Conservation (phyloP, 192 early-diverging fungal species). For the Chytriomyces confervae region DNA sequence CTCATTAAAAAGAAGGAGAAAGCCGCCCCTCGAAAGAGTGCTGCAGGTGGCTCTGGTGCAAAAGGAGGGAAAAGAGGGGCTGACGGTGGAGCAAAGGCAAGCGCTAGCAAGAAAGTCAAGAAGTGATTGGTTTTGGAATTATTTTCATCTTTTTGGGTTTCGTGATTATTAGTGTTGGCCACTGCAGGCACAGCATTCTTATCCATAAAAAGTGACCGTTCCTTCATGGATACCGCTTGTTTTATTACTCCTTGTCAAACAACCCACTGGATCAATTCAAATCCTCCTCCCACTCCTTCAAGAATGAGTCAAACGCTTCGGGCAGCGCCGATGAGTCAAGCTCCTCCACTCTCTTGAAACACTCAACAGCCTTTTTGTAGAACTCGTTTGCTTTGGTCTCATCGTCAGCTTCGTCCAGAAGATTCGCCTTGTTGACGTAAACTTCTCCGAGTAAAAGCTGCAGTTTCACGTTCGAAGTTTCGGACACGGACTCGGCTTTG, state of each 20-base stretch:
- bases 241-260: no score
- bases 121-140: slow-evolving; percentile 6
- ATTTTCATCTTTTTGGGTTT: slow-evolving; percentile 2
- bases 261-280: slow-evolving; percentile 10
- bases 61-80: slow-evolving; percentile 12
- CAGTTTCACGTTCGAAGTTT: slow-evolving; percentile 1
- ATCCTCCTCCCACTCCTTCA: slow-evolving; percentile 42
- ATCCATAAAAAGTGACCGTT: no score
- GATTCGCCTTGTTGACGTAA: slow-evolving; percentile 42
- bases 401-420: slow-evolving; percentile 41
- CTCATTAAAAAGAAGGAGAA: slow-evolving; percentile 41
- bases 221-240: no score
- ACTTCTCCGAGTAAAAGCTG: slow-evolving; percentile 42
- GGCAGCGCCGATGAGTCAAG: slow-evolving; percentile 39
- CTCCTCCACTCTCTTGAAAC: slow-evolving; percentile 38
- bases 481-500: not conserved
- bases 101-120: slow-evolving; percentile 25
- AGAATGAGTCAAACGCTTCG: slow-evolving; percentile 44
- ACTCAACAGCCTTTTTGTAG: slow-evolving; percentile 42
- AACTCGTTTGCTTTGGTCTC: slow-evolving; percentile 28
- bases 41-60: not conserved
- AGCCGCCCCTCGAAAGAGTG: not conserved
- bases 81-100: not conserved
- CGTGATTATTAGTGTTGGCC: not conserved
- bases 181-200: no score